Evolutionary conservation across 345 rosid species (phyloP), one percentile per base, ranked within the genome.

Genomic region (Camelina hispida): DNA sequence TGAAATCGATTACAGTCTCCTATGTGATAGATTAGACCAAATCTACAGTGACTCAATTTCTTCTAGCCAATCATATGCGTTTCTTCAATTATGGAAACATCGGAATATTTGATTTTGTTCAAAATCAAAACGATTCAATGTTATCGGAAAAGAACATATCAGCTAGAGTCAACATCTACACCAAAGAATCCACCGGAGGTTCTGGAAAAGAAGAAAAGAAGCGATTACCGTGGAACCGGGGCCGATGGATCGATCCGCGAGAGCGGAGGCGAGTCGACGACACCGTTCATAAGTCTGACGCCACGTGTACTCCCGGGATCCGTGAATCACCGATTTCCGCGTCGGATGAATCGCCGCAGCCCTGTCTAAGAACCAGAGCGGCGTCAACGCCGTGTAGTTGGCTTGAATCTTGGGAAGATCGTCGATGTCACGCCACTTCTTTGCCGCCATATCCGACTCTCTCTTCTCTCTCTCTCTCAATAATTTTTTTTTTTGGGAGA

Each of bases 261-360:
- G 90, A 52, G 99, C 97, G 50, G 99, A 90, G 12, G 99, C 99
- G 62, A 95, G 74, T 7, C 88, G 87, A 28, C 93, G 89, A 82
- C 97, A 92, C 0, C 99, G 95, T 16, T 58, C 77, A 74, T 90
- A 87, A 20, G 96, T 95, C 50, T 89, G 85, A 4, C 65, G 87
- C 99, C 99, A 90, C 9, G 97, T 90, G 89, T 85, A 90, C 18
- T 74, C 62, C 1, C 58, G 44, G 4, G 97, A 83, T 78, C 89
- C 93, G 32, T 90, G 93, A 75, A 95, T 60, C 47, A 95, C 46
- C 9, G 99, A 88, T 16, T 48, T 78, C 59, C 96, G 83, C 32
- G 68, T n/a, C 1, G 97, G 99, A 60, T 92, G 93, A 54, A 94
- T 87, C 0, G 79, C 55, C 13, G 98, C 97, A 0, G 97, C 97